Percentiles rank a stretch among this genome's conserved stretches.
These are phyloP conservation scores for Leccinum rimulosum DNA, from an alignment of 768 basidiomycete species.

Conservation along the genomic window DNA sequence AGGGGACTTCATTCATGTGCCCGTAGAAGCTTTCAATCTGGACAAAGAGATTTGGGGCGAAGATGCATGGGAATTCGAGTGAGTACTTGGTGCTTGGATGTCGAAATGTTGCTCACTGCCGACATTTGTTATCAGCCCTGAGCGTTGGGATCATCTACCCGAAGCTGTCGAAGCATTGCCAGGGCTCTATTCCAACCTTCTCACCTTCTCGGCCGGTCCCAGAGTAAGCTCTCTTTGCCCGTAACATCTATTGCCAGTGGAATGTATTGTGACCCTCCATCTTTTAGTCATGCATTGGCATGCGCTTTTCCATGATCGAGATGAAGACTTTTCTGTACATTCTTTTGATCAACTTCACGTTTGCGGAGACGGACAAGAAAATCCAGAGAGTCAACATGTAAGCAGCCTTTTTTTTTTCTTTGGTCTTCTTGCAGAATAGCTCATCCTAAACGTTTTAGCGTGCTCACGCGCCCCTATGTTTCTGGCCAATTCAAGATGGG, in stretches of 20 bases:
- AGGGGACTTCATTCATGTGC: conserved; percentile 74
- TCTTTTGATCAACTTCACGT: conserved; percentile 65
- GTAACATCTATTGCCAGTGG: not conserved
- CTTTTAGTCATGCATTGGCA: conserved; percentile 73
- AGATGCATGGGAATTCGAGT: conserved; percentile 83
- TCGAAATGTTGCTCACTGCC: conserved; percentile 3
- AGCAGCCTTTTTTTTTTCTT: conserved; percentile 21
- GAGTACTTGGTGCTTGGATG: conserved; percentile 21
- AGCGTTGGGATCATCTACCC: conserved; percentile 77
- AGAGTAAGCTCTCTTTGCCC: conserved; percentile 47
- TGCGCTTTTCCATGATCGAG: conserved; percentile 81
- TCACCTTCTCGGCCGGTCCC: conserved; percentile 81
- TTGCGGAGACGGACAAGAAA: conserved; percentile 47
- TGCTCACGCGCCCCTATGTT: conserved; percentile 65
- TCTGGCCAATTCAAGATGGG: conserved; percentile 52
- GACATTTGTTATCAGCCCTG: conserved; percentile 49
- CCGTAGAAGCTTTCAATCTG: conserved; percentile 77
- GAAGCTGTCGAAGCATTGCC: conserved; percentile 65
- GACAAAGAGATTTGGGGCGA: conserved; percentile 78
- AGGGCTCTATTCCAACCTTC: conserved; percentile 65
- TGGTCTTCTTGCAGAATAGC: not conserved
- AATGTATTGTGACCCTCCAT: not conserved
- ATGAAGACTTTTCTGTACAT: conserved; percentile 75
- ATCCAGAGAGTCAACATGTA: conserved; percentile 64
- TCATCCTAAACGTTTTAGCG: conserved; percentile 34